Evolutionary conservation across 1,284 basidiomycete species (phyloP), one percentile per base, ranked within the genome.

Genomic region (Malassezia sp.): DNA sequence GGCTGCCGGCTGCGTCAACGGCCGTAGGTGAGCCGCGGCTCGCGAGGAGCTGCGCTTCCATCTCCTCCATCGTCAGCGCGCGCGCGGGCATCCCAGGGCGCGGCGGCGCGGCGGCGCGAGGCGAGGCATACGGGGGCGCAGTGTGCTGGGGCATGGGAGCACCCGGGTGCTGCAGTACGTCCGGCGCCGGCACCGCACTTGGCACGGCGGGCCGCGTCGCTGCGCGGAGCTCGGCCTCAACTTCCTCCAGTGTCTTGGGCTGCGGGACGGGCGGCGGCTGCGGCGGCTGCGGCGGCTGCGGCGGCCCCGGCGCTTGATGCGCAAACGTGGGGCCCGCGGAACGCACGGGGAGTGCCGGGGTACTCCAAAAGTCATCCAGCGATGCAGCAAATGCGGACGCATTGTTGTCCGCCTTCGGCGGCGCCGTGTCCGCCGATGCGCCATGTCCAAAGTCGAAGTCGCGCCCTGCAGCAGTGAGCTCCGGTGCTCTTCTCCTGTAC

Each of bases 51-150:
- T 96, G 86, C 3, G 84, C 83, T 70, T 97, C 91, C 53, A 96
- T 85, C 70, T 96, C 88, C 56, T 89, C 85, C 21, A 96, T 72
- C 0, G 87, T 91, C 46, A 83, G 80, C 24, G 79, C 77, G 28
- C 79, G 61, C 17, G 4, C 21, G 31, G n/a, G 34, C 32, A 6
- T 28, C 26, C 34, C 24, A 27, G 3, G 38, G 55, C 22, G 53
- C 32, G 61, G 57, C 33, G 9, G 22, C 23, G 24, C 11, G 38
- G 24, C 15, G 38, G 27, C 1, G 26, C 18, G 4, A 28, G 26
- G 18, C 18, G 20, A 15, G 32, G 15, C 5, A 8, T 5, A 7
- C 27, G 22, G 9, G 26, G 4, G 12, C 27, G 20, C 17, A 30
- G 26, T 15, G 27, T 9, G 12, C n/a, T n/a, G n/a, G n/a, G n/a